Percentiles rank a stretch among this genome's conserved stretches.
Conservation (phyloP, 2,329 filamentous ascomycete species). For the Ascochyta koolunga region DNA sequence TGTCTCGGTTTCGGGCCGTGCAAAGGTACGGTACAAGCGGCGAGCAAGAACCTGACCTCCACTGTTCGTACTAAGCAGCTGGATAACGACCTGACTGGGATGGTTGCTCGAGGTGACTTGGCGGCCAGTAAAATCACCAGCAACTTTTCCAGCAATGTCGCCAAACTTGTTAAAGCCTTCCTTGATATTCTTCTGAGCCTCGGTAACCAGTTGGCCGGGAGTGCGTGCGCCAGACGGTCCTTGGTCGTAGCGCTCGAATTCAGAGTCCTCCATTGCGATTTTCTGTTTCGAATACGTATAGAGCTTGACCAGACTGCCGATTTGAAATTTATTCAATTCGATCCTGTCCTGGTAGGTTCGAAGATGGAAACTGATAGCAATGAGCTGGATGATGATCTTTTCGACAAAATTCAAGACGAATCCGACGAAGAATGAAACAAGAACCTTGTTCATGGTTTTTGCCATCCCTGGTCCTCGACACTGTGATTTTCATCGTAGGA, state of each 20-base stretch:
- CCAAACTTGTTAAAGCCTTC: slow-evolving; percentile 80
- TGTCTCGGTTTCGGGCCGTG: slow-evolving; percentile 74
- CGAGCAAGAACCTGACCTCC: slow-evolving; percentile 85
- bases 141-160: slow-evolving; percentile 82
- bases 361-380: slow-evolving; percentile 90
- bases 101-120: slow-evolving; percentile 71
- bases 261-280: slow-evolving; percentile 74
- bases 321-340: slow-evolving; percentile 89
- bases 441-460: slow-evolving; percentile 81
- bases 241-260: slow-evolving; percentile 67
- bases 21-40: slow-evolving; percentile 85
- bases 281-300: slow-evolving; percentile 69
- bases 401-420: slow-evolving; percentile 82
- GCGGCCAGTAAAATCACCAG: slow-evolving; percentile 88
- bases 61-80: slow-evolving; percentile 72
- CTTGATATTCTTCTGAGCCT: slow-evolving; percentile 74
- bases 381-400: slow-evolving; percentile 93
- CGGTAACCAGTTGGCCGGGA: slow-evolving; percentile 72
- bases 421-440: slow-evolving; percentile 83
- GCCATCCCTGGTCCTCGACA: slow-evolving; percentile 69
- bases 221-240: slow-evolving; percentile 69
- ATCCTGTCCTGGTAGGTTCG: slow-evolving; percentile 91
- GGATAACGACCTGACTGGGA: slow-evolving; percentile 81
- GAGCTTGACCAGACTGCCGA: slow-evolving; percentile 69
- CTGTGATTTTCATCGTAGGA: slow-evolving; percentile 77